These are phyloP conservation scores for Aphanoascus verrucosus DNA, from an alignment of 2,329 filamentous ascomycete species.

Conservation along the genomic window DNA sequence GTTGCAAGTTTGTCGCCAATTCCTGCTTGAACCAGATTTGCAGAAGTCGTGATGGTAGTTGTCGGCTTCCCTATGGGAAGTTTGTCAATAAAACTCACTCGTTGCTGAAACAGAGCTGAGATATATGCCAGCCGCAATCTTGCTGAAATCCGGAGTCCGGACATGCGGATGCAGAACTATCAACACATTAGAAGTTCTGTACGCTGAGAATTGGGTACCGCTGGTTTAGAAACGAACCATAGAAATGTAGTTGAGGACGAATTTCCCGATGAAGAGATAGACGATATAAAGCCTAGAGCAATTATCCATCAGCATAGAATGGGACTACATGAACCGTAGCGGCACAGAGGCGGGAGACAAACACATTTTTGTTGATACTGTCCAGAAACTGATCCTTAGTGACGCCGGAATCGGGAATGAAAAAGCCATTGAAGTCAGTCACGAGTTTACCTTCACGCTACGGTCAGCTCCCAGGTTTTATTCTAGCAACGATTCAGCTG, in stretches of 20 bases:
- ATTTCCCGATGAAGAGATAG: conserved; percentile 48
- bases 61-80: conserved; percentile 42
- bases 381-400: conserved; percentile 41
- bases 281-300: conserved; percentile 42
- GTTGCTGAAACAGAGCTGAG: conserved; percentile 40
- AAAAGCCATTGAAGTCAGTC: conserved; percentile 48
- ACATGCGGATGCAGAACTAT: conserved; percentile 40
- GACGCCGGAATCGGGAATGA: conserved; percentile 31
- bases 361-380: conserved; percentile 38
- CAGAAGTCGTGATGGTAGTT: conserved; percentile 43
- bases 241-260: conserved; percentile 45
- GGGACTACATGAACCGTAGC: background rate
- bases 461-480: background rate
- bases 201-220: background rate
- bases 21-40: conserved; percentile 45
- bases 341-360: background rate
- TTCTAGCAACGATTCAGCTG: background rate
- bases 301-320: background rate
- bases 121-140: conserved; percentile 43
- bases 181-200: background rate
- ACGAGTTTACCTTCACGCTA: conserved; percentile 31
- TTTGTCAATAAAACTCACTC: conserved; percentile 41
- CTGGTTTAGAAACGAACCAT: conserved; percentile 32
- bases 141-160: conserved; percentile 42
- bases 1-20: conserved; percentile 44